Conservation (phyloP, 1,284 basidiomycete genomes). For the Caloboletus firmus region DNA sequence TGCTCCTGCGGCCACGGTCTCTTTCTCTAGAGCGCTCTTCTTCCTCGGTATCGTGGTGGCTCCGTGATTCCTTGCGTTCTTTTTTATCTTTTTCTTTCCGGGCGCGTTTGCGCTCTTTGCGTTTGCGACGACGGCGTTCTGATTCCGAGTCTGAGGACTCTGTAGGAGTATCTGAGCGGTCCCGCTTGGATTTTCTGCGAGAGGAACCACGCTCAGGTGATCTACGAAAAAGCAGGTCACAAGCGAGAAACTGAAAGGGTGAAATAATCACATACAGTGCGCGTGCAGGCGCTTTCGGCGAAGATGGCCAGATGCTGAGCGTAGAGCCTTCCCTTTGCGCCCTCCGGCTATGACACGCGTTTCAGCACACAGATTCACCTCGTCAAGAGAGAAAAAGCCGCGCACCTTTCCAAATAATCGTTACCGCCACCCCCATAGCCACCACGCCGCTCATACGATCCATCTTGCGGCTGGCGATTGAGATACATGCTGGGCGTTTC, state of each 20-base stretch:
- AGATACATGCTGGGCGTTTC: constrained; percentile 44
- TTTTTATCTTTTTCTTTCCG: constrained; percentile 50
- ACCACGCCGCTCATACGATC: constrained; percentile 25
- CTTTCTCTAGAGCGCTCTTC: constrained; percentile 34
- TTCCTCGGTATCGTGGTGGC: constrained; percentile 43
- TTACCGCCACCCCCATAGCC: constrained; percentile 26
- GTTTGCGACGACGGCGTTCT: constrained; percentile 54
- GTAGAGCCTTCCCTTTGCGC: constrained; percentile 65
- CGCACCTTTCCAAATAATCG: constrained; percentile 44
- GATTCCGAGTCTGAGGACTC: constrained; percentile 65
- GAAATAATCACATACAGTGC: constrained; percentile 49
- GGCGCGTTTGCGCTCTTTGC: constrained; percentile 60
- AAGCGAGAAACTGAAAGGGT: neutral
- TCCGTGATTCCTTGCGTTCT: constrained; percentile 39
- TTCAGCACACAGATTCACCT: neutral
- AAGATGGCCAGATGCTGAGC: constrained; percentile 81
- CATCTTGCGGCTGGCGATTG: constrained; percentile 22
- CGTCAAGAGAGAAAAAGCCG: neutral
- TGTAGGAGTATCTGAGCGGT: constrained; percentile 49
- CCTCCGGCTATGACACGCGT: constrained; percentile 58
- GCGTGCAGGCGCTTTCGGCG: constrained; percentile 68
- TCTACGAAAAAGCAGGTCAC: constrained; percentile 34
- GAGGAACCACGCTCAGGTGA: constrained; percentile 51
- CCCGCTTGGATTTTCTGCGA: constrained; percentile 62
- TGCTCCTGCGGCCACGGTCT: constrained; percentile 30